Evolutionary conservation across 805 yeast species (phyloP).

Genomic region (Starmerella bombi): DNA sequence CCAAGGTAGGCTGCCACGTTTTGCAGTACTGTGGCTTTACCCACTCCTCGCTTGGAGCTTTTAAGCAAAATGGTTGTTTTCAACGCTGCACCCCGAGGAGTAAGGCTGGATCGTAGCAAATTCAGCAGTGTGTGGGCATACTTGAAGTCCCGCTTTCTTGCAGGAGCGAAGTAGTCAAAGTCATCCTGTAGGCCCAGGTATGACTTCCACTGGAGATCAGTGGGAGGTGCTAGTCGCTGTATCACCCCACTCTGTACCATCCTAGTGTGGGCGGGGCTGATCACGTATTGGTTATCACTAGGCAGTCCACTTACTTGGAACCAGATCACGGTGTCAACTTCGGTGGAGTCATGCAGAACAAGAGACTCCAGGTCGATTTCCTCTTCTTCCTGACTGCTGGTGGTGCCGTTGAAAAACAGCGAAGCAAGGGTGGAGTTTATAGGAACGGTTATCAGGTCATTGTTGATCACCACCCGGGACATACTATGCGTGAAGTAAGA

Average conservation of each 20-base stretch:
- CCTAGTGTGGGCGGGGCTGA: conserved; percentile 57
- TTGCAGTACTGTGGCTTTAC: conserved; percentile 54
- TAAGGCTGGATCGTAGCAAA: conserved; percentile 38
- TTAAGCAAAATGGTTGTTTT: conserved; percentile 52
- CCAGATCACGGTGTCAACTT: conserved; percentile 72
- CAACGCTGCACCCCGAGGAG: conserved; percentile 29
- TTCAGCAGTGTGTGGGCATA: conserved; percentile 41
- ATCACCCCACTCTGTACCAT: conserved; percentile 57
- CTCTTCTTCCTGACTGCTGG: conserved; percentile 29
- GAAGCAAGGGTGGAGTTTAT: conserved; percentile 57
- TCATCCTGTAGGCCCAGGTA: conserved; percentile 35
- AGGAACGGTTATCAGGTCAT: conserved; percentile 63
- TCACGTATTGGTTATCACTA: conserved; percentile 29
- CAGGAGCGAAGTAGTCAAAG: conserved; percentile 25
- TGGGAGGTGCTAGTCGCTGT: conserved; percentile 22
- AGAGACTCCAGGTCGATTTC: conserved; percentile 3
- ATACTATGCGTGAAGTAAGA: conserved; percentile 41
- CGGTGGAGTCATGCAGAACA: conserved; percentile 2
- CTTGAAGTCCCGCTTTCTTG: conserved; percentile 30
- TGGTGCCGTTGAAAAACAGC: conserved; percentile 30
- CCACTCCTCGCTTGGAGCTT: conserved; percentile 63
- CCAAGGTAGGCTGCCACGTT: conserved; percentile 49
- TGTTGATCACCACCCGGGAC: conserved; percentile 45
- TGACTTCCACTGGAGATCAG: conserved; percentile 33
- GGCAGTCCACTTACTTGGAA: conserved; percentile 39